Base-by-base conservation (phyloP, 1,284 basidiomycete species). In the Cutaneotrichosporon spelunceum region DNA sequence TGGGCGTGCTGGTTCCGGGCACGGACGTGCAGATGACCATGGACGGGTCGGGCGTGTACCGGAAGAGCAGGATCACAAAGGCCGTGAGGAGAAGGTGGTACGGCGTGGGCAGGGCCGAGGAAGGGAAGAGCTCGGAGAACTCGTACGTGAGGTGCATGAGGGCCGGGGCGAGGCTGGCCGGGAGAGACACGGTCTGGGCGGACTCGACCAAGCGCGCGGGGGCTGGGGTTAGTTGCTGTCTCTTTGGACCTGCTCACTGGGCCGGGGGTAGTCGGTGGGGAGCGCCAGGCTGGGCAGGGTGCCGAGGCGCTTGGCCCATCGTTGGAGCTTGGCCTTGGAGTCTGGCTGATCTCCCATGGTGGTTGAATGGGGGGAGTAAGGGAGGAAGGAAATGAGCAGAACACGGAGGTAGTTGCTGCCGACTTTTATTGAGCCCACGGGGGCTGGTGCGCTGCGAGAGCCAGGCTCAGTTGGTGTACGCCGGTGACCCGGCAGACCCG, bases 21-120 rank as follows among this genome's bases (percentile, higher is more conserved):
- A 90, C 70, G 19, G 92, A 94, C 1, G 93, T 93, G 56, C 91
- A 94, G 69, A 99, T 89, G 64, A 98, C 85, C 66, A 99, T 83
- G 71, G 97, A 93, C 14, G 88, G 94, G 78, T 99, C 96, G 56
- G 91, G 93, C 0, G 96, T 98, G 81, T 94, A 97, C 47, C 96
- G 85, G 81, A 98, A 93, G 14, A 99, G 82, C 36, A 99, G 83
- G 39, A 96, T 89, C 24, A 87, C 85, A 78, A 99, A 97, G 0
- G 94, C 89, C 21, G 95, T 87, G 50, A 99, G 84, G 50, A 99
- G 85, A 16, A 99, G 83, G 75, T 97, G 93, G 78, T 93, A 96
- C 2, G 90, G 88, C 4, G 93, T 91, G 6, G 92, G 90, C 8
- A 86, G 80, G 42, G 70, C 62, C 78, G 72, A 67, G 50, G 66